phyloP scores from a whole-genome alignment of 352 stramenopile genomes.

The Ophiocytium majus region DNA sequence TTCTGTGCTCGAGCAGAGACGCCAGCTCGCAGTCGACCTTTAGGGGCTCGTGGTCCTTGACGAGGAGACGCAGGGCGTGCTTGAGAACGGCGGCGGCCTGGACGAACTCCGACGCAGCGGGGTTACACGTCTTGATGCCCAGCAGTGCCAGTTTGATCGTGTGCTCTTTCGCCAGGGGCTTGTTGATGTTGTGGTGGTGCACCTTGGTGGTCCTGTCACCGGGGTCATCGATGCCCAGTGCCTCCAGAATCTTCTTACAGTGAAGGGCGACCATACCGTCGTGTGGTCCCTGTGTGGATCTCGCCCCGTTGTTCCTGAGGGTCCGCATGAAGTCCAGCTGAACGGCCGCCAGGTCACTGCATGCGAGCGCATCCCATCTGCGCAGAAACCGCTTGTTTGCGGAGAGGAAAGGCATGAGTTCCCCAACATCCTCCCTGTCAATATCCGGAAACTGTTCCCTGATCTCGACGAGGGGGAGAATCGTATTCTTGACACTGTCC shows the following conservation, averaged over 20 bases:
- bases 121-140: not conserved
- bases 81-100: not conserved
- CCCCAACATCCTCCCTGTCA: not conserved
- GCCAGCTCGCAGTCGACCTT: not conserved
- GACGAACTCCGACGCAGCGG: not conserved
- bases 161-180: not conserved
- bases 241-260: not conserved
- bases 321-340: not conserved
- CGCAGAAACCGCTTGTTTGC: not conserved
- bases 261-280: not conserved
- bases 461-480: not conserved
- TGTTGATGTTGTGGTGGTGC: not conserved
- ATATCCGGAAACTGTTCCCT: not conserved
- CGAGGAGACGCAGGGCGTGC: not conserved
- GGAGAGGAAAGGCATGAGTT: not conserved
- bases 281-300: not conserved
- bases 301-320: not conserved
- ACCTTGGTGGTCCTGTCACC: not conserved
- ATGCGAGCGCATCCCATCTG: not conserved
- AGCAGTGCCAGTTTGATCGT: too few relatives aligned
- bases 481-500: not conserved
- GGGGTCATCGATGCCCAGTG: not conserved
- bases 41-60: not conserved
- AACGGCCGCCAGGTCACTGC: not conserved
- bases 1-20: not conserved